phyloP scores from a whole-genome alignment of 1,284 basidiomycete species.

The Leccinum griseonigrum region DNA sequence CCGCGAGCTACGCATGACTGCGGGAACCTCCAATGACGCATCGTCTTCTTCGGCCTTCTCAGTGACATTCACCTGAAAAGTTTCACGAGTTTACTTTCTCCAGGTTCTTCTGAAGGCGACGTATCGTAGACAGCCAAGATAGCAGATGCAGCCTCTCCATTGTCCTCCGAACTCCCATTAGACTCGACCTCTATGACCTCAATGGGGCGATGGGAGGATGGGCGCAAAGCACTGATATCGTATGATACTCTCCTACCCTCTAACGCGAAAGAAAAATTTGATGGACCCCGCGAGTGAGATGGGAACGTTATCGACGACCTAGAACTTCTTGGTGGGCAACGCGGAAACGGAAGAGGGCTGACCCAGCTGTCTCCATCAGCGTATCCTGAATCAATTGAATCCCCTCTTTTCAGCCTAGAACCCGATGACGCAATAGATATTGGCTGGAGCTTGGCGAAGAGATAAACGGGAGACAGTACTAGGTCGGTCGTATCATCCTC shows the following conservation, averaged over 20 bases:
- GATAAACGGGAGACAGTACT: slow-evolving; percentile 54
- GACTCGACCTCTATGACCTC: slow-evolving; percentile 14
- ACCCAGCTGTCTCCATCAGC: slow-evolving; percentile 48
- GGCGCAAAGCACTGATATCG: slow-evolving; percentile 8
- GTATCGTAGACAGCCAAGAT: slow-evolving; percentile 21
- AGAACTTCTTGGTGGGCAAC: slow-evolving; percentile 53
- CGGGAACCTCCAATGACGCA: background rate
- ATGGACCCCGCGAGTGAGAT: slow-evolving; percentile 13
- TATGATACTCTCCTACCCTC: slow-evolving; percentile 12
- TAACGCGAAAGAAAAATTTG: slow-evolving; percentile 13
- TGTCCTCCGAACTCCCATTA: slow-evolving; percentile 14
- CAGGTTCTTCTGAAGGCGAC: slow-evolving; percentile 11
- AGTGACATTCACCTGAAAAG: slow-evolving; percentile 6
- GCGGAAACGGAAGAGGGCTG: slow-evolving; percentile 41
- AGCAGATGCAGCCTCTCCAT: slow-evolving; percentile 17
- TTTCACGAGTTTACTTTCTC: background rate
- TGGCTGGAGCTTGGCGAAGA: slow-evolving; percentile 46
- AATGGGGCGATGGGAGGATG: slow-evolving; percentile 5
- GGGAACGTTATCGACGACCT: slow-evolving; percentile 45
- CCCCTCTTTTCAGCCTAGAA: slow-evolving; percentile 33
- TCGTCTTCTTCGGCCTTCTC: slow-evolving; percentile 7
- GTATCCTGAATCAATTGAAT: slow-evolving; percentile 57
- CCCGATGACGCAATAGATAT: slow-evolving; percentile 36
- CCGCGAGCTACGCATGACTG: background rate
- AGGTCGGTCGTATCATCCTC: slow-evolving; percentile 26